Evolutionary conservation across 345 rosid species (phyloP).

Genomic region (Cardamine resedifolia): DNA sequence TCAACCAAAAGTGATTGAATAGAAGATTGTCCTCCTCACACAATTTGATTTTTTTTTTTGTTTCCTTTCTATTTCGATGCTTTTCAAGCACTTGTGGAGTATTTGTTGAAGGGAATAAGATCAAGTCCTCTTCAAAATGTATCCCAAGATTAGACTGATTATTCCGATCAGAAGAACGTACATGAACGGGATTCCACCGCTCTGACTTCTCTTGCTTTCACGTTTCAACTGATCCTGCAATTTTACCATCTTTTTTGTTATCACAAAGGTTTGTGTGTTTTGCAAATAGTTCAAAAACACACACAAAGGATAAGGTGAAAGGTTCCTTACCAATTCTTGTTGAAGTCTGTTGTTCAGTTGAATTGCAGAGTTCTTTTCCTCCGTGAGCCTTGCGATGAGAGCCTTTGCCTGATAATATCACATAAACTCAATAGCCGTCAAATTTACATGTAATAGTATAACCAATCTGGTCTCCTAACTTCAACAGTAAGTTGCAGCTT

Average conservation of each 20-base stretch:
- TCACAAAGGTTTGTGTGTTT: conserved; percentile 11
- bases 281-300: neutral
- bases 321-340: conserved; percentile 60
- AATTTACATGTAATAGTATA: neutral
- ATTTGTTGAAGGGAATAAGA: neutral
- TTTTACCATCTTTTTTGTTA: neutral
- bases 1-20: conserved; percentile 24
- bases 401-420: conserved; percentile 51
- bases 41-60: conserved; percentile 3
- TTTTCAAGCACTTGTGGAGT: neutral
- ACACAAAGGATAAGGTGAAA: neutral
- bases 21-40: conserved; percentile 33
- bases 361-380: conserved; percentile 55
- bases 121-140: conserved; percentile 66
- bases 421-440: neutral
- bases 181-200: conserved; percentile 47
- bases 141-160: conserved; percentile 71
- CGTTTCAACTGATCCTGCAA: conserved; percentile 68
- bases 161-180: conserved; percentile 65
- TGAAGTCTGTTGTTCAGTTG: conserved; percentile 57
- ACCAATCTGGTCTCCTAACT: neutral
- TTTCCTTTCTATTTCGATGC: neutral
- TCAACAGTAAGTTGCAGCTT: neutral
- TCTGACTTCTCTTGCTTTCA: conserved; percentile 42
- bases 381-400: conserved; percentile 54